phyloP scores from a whole-genome alignment of 73 alveolate genomes.

The Paramecium sexaurelia region DNA sequence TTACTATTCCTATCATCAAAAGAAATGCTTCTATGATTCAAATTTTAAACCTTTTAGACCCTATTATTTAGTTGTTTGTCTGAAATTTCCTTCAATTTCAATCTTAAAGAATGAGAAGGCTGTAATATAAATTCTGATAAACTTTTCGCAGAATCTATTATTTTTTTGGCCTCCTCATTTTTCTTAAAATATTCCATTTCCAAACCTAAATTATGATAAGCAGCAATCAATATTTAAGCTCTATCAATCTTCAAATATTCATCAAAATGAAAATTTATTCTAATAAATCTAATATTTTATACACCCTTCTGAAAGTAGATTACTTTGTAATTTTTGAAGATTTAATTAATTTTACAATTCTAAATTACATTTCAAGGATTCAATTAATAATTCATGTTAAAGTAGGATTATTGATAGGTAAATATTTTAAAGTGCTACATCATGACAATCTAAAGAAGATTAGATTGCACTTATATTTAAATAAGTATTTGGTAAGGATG shows the following conservation, averaged over 20 bases:
- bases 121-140: not conserved
- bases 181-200: not conserved
- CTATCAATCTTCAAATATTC: not conserved
- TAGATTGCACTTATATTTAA: slow-evolving; percentile 15
- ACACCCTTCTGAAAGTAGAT: not conserved
- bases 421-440: not conserved
- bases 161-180: not conserved
- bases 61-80: not conserved
- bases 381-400: slow-evolving; percentile 16
- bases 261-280: not conserved
- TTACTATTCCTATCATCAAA: slow-evolving; percentile 25
- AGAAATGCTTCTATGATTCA: not conserved
- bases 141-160: not conserved
- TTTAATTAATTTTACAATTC: not conserved
- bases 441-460: not conserved
- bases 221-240: not conserved
- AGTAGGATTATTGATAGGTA: not conserved
- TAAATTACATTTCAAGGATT: not conserved
- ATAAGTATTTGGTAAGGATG: not conserved
- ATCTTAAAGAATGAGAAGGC: not conserved
- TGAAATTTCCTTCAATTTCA: not conserved
- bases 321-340: not conserved
- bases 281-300: not conserved
- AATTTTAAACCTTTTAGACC: not conserved
- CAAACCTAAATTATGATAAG: not conserved